phyloP scores from a whole-genome alignment of 306 rosid species.

The Prosopis cineraria region DNA sequence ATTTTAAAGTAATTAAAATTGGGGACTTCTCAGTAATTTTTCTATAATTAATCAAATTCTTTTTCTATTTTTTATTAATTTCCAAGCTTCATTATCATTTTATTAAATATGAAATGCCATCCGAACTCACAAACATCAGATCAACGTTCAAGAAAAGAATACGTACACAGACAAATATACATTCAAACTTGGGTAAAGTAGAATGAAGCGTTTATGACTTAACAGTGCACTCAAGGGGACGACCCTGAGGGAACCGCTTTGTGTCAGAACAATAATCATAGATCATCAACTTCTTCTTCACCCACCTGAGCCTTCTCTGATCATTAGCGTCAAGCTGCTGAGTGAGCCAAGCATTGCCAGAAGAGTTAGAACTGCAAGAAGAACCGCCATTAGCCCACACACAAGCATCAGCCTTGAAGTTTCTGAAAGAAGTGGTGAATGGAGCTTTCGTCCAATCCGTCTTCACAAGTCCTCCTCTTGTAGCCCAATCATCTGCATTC shows the following conservation, averaged over 20 bases:
- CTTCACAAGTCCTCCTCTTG: conserved; percentile 76
- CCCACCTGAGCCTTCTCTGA: conserved; percentile 50
- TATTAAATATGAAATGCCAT: neutral
- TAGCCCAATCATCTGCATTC: conserved; percentile 86
- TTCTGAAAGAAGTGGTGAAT: conserved; percentile 62
- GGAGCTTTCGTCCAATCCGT: conserved; percentile 73
- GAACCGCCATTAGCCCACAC: conserved; percentile 45
- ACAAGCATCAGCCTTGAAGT: conserved; percentile 63
- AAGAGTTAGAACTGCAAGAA: conserved; percentile 43
- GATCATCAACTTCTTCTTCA: conserved; percentile 66
- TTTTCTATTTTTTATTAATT: neutral
- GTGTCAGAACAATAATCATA: conserved; percentile 61
- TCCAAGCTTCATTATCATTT: neutral
- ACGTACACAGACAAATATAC: neutral
- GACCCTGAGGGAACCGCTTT: conserved; percentile 52
- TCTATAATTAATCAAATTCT: neutral
- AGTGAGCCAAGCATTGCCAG: conserved; percentile 36
- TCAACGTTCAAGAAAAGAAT: neutral
- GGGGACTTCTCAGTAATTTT: too few species aligned
- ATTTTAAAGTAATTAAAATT: too few species aligned
- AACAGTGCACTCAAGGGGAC: conserved; percentile 3
- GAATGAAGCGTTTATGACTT: neutral
- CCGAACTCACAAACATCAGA: neutral
- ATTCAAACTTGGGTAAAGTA: neutral
- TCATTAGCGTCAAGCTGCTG: conserved; percentile 43